Conservation (phyloP, 495 filamentous ascomycete genomes). For the Apodospora peruviana region DNA sequence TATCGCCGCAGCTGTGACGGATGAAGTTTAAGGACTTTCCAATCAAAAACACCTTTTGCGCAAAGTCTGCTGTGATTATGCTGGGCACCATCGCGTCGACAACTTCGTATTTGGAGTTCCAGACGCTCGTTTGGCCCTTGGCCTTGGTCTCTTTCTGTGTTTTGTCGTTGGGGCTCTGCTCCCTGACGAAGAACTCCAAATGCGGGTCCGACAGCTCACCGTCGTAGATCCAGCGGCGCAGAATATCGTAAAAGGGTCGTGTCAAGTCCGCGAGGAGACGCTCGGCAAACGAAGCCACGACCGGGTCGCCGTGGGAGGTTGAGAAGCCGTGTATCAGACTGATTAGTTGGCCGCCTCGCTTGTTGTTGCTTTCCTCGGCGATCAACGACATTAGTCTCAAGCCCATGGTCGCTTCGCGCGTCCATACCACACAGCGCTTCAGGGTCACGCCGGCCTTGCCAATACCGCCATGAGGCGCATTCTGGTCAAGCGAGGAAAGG, state of each 20-base stretch:
- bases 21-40: slow-evolving; percentile 99
- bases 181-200: slow-evolving; percentile 89
- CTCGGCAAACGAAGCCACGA: slow-evolving; percentile 90
- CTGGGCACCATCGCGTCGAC: slow-evolving; percentile 81
- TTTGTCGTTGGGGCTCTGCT: slow-evolving; percentile 47
- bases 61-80: slow-evolving; percentile 87
- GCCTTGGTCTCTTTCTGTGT: slow-evolving; percentile 48
- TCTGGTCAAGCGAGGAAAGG: slow-evolving; percentile 60
- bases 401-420: slow-evolving; percentile 93
- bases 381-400: slow-evolving; percentile 90
- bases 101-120: slow-evolving; percentile 96
- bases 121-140: slow-evolving; percentile 80
- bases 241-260: slow-evolving; percentile 94
- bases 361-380: slow-evolving; percentile 80
- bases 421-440: slow-evolving; percentile 96
- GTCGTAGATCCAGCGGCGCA: slow-evolving; percentile 96
- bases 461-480: slow-evolving; percentile 57
- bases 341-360: slow-evolving; percentile 88
- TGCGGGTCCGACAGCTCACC: slow-evolving; percentile 96
- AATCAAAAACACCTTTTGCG: slow-evolving; percentile 92
- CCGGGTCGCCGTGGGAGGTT: slow-evolving; percentile 88
- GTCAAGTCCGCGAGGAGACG: slow-evolving; percentile 86
- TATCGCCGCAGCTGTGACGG: slow-evolving; percentile 86
- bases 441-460: slow-evolving; percentile 91
- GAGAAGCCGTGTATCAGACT: slow-evolving; percentile 91